A percentile compares a stretch with the other conserved stretches of the same genome.
phyloP scores from a whole-genome alignment of 148 eudicot genomes.

The Vaccinium corymbosum region DNA sequence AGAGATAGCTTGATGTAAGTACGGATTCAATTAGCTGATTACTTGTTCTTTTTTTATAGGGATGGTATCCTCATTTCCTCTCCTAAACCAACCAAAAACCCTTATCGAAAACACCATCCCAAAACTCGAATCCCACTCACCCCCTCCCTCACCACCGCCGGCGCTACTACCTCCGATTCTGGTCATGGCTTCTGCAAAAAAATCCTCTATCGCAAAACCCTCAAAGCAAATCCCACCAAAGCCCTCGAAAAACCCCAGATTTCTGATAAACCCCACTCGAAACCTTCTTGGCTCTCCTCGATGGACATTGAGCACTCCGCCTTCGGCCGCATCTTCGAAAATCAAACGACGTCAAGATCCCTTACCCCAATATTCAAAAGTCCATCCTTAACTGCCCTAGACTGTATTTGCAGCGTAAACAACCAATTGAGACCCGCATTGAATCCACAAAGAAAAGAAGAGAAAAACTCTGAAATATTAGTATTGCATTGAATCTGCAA shows the following conservation, averaged over 20 bases:
- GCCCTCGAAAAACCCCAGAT: constrained; percentile 64
- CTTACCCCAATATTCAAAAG: constrained; percentile 45
- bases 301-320: constrained; percentile 50
- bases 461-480: no score
- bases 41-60: neutral
- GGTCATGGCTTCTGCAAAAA: constrained; percentile 64
- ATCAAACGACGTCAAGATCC: constrained; percentile 44
- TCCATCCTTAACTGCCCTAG: constrained; percentile 66
- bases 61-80: neutral
- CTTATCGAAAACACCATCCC: neutral
- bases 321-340: constrained; percentile 67
- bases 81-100: constrained; percentile 23
- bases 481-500: neutral
- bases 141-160: constrained; percentile 12
- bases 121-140: neutral
- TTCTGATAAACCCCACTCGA: constrained; percentile 57
- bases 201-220: constrained; percentile 59
- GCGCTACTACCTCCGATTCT: constrained; percentile 24
- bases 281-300: constrained; percentile 47
- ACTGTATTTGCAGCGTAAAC: constrained; percentile 44
- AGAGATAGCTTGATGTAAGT: neutral
- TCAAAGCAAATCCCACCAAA: constrained; percentile 56
- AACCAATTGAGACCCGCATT: constrained; percentile 64
- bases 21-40: neutral
- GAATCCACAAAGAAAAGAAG: constrained; percentile 28